Base-by-base conservation (phyloP, 176 grass and related monocot genomes). In the Thalia dealbata region DNA sequence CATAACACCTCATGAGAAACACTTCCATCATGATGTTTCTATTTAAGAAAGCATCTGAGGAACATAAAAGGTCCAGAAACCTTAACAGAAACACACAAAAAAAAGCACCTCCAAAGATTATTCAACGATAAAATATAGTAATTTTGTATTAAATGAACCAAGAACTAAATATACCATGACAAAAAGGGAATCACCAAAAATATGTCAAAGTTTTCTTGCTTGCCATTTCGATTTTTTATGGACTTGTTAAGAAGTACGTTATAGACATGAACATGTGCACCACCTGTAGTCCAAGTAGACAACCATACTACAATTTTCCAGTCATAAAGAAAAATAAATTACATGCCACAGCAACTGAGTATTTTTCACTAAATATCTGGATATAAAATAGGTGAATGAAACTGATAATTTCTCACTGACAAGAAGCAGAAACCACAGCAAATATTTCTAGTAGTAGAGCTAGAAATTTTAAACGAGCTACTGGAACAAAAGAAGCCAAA, bases 401-500 rank as follows among this genome's bases (percentile, higher is more conserved):
- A 38, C 32, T 38, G 32, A 38, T 38, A 2, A 14, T 10, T 63
- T 4, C 3, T 64, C 11, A 1, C 10, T 48, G 38, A 11, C 18
- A 75, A 75, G 14, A 21, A 41, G 19, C 56, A 48, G 32, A 56
- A 16, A 8, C 52, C 43, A 13, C 41, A 78, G 15, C 50, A 52
- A 25, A 14, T 16, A 11, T 77, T 6, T 35, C 4, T 67, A n/a
- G n/a, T n/a, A n/a, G n/a, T n/a, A n/a, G 22, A 29, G 15, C 18
- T 30, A 73, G 43, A 25, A 41, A 78, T 64, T 43, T 22, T 45
- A 44, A 27, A 28, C 51, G 55, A 32, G 35, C 28, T 23, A 19
- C 65, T 38, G 63, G 38, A 62, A 75, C n/a, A 35, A 67, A 72
- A 82, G 19, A 73, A 71, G 79, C 14, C 73, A 88, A 79, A 92